These are phyloP conservation scores for Mollisiaceae sp. DNA, from an alignment of 2,329 filamentous ascomycete species.

Conservation along the genomic window DNA sequence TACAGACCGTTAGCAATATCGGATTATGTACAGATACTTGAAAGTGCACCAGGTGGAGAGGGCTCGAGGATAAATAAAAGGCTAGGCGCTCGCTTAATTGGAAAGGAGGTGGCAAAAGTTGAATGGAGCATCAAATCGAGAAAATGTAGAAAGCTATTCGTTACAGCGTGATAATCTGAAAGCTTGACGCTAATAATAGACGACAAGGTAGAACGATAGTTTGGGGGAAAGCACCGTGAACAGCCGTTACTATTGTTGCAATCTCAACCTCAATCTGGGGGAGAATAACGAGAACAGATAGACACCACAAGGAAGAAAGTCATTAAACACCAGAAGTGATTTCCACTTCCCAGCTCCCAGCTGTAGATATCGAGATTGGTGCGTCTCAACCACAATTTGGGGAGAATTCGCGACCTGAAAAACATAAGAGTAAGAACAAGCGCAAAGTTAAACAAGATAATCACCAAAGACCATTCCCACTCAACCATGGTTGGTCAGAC, in stretches of 20 bases:
- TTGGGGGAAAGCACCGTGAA: not conserved
- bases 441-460: conserved; percentile 4
- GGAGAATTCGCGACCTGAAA: not conserved
- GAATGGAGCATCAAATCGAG: not conserved
- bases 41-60: too few relatives aligned
- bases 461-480: conserved; percentile 14
- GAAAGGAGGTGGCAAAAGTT: not conserved
- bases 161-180: not conserved
- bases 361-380: not conserved
- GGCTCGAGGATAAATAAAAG: not conserved
- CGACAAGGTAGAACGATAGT: conserved; percentile 8
- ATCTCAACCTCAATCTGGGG: conserved; percentile 10
- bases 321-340: not conserved
- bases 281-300: not conserved
- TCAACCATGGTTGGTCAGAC: conserved; percentile 23
- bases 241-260: not conserved
- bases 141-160: not conserved
- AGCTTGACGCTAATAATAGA: not conserved
- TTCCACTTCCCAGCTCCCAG: not conserved
- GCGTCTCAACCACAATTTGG: conserved; percentile 7
- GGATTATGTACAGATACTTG: too few relatives aligned
- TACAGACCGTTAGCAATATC: too few relatives aligned
- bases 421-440: not conserved
- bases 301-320: not conserved
- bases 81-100: conserved; percentile 2